A percentile compares a stretch with the other conserved stretches of the same genome.
Evolutionary conservation across 306 rosid species (phyloP).

Genomic region (Castanospermum australe): DNA sequence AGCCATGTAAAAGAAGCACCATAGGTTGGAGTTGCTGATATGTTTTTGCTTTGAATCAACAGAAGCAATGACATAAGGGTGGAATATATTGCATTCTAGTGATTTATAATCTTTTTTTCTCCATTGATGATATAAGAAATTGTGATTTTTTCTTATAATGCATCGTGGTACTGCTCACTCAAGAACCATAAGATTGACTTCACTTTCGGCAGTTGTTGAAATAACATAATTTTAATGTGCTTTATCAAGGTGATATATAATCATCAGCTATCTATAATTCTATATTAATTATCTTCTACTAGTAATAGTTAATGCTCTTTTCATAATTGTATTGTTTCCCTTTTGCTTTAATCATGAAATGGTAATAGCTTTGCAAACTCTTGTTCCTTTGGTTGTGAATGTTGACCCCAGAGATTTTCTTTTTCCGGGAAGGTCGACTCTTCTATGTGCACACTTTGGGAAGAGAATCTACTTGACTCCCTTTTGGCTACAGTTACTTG

Average conservation of each 20-base stretch:
- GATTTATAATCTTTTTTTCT: not conserved
- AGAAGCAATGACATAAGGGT: not conserved
- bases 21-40: not conserved
- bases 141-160: not conserved
- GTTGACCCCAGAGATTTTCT: not conserved
- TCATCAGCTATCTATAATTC: not conserved
- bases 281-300: not conserved
- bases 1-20: not conserved
- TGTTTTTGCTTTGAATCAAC: conserved; percentile 13
- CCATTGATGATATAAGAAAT: not conserved
- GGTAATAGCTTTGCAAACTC: not conserved
- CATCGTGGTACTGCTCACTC: not conserved
- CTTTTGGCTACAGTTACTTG: conserved; percentile 50
- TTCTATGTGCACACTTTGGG: conserved; percentile 36
- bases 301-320: not conserved
- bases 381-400: conserved; percentile 10
- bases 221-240: not conserved
- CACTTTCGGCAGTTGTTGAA: not conserved
- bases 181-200: conserved; percentile 4
- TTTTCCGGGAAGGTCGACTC: conserved; percentile 49
- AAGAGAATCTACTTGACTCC: conserved; percentile 66
- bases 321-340: not conserved
- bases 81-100: not conserved
- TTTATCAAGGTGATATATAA: not conserved
- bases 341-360: not conserved